Percentiles rank a stretch among this genome's conserved stretches.
Conservation (phyloP, 371 early-diverging fungal species). For the Mortierella sp. region DNA sequence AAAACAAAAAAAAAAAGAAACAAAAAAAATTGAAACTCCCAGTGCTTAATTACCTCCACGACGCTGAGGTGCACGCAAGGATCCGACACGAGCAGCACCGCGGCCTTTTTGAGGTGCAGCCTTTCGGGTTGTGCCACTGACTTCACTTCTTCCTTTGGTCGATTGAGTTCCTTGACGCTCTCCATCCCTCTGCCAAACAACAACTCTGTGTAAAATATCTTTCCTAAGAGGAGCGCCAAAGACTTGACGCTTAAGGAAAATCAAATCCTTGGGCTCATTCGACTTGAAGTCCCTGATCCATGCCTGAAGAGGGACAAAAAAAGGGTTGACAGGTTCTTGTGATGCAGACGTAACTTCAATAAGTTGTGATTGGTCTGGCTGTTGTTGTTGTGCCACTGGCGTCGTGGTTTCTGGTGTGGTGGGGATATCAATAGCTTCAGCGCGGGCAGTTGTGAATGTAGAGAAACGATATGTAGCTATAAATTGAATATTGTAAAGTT, state of each 20-base stretch:
- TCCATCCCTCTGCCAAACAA: conserved; percentile 86
- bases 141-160: conserved; percentile 86
- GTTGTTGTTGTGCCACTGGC: conserved; percentile 14
- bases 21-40: background rate
- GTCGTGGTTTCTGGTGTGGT: conserved; percentile 10
- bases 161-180: conserved; percentile 90
- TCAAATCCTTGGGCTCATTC: conserved; percentile 78
- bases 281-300: conserved; percentile 87
- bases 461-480: conserved; percentile 40
- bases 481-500: background rate
- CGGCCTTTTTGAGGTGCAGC: conserved; percentile 92
- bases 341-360: background rate
- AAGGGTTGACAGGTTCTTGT: conserved; percentile 37
- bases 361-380: conserved; percentile 12
- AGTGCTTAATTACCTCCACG: conserved; percentile 78
- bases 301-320: conserved; percentile 74
- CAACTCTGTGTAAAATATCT: conserved; percentile 91
- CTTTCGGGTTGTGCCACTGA: conserved; percentile 87
- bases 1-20: background rate
- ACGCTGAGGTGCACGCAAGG: conserved; percentile 88
- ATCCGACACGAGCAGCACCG: conserved; percentile 92
- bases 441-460: conserved; percentile 33
- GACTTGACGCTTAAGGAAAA: conserved; percentile 80
- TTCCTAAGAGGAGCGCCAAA: conserved; percentile 86
- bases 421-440: conserved; percentile 32